A percentile compares a stretch with the other conserved stretches of the same genome.
These are phyloP conservation scores for Lentinula lateritia DNA, from an alignment of 768 basidiomycete species.

Conservation along the genomic window DNA sequence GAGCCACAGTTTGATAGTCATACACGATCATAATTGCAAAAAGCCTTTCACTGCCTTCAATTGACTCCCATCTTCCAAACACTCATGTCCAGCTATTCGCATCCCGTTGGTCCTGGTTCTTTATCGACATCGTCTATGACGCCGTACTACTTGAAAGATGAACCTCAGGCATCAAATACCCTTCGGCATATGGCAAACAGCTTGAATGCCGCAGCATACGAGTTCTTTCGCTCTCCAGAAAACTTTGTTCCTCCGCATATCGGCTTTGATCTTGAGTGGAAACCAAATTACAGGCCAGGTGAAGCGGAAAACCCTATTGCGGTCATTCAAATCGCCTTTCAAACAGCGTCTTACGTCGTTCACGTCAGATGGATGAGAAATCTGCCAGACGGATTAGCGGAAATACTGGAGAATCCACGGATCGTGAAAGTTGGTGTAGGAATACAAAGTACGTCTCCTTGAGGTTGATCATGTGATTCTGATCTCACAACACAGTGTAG, in stretches of 20 bases:
- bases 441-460: neutral
- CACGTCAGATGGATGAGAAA: constrained; percentile 61
- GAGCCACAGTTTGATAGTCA: neutral
- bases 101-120: neutral
- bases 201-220: constrained; percentile 34
- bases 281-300: constrained; percentile 52
- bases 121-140: neutral
- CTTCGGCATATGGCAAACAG: neutral
- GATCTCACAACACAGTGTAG: neutral
- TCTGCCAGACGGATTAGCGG: constrained; percentile 39
- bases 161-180: neutral
- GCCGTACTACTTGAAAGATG: neutral
- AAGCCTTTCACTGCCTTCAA: neutral
- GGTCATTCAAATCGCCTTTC: constrained; percentile 65
- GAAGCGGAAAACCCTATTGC: constrained; percentile 60
- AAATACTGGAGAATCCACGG: constrained; percentile 45
- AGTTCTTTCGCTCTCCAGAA: constrained; percentile 23
- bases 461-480: constrained; percentile 1
- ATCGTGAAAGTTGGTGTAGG: constrained; percentile 22
- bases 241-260: constrained; percentile 26
- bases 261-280: constrained; percentile 83
- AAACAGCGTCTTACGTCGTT: constrained; percentile 50
- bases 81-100: neutral
- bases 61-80: neutral
- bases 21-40: neutral